A percentile compares a stretch with the other conserved stretches of the same genome.
Evolutionary conservation across 2,329 filamentous ascomycete genomes (phyloP).

Genomic region (Colletotrichum navitas): DNA sequence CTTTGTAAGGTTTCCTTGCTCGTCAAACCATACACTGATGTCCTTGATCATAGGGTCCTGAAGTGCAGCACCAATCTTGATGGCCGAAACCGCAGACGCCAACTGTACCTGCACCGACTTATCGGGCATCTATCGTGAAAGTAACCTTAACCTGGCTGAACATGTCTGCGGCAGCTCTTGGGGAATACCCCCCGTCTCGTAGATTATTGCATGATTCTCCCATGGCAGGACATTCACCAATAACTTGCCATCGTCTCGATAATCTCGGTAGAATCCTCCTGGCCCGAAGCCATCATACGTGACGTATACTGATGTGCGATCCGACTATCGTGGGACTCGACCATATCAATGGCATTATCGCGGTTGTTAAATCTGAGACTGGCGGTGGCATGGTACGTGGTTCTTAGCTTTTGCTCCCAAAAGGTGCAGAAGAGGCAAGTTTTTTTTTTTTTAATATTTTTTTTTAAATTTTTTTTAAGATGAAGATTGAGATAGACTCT

Average conservation of each 20-base stretch:
- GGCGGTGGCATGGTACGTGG: slow-evolving; percentile 2
- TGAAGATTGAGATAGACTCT: neutral
- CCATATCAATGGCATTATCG: slow-evolving; percentile 61
- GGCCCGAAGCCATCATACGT: slow-evolving; percentile 75
- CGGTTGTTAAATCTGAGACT: slow-evolving; percentile 48
- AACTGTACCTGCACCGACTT: slow-evolving; percentile 68
- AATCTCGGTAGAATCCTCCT: slow-evolving; percentile 74
- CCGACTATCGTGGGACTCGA: slow-evolving; percentile 73
- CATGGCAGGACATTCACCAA: slow-evolving; percentile 70
- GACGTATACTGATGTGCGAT: slow-evolving; percentile 74
- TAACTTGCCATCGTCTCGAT: slow-evolving; percentile 76
- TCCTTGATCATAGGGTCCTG: slow-evolving; percentile 68
- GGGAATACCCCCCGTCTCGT: slow-evolving; percentile 65
- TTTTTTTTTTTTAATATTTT: too few relatives aligned
- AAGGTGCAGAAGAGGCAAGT: neutral
- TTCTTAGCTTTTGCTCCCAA: neutral
- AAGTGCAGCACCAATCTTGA: slow-evolving; percentile 71
- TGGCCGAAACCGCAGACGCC: slow-evolving; percentile 67
- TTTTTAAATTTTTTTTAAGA: too few relatives aligned
- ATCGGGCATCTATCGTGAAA: slow-evolving; percentile 72
- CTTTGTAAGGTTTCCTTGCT: slow-evolving; percentile 46
- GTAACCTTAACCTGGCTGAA: slow-evolving; percentile 72
- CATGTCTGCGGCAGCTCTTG: slow-evolving; percentile 72
- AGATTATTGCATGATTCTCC: slow-evolving; percentile 66
- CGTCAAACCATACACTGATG: slow-evolving; percentile 70